Evolutionary conservation across 148 eudicot species (phyloP), one percentile per base, ranked within the genome.

Genomic region (Gaultheria prostrata): DNA sequence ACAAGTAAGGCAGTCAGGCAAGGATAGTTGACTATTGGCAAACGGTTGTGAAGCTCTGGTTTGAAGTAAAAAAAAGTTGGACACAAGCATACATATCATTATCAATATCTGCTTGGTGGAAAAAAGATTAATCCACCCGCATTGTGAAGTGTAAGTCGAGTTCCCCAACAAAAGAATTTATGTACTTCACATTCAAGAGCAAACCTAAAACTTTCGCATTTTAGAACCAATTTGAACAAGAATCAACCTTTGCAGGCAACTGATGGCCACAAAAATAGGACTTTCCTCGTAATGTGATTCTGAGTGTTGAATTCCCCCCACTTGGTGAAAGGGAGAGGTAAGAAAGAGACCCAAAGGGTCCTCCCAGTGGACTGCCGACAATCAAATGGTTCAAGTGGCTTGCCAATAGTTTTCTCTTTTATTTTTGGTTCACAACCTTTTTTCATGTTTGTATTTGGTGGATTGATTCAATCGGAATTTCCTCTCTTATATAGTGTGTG

Each of bases 181-280:
- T 56, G 61, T 70, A 32, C 20, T 70, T 32, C 35, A 32, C 28
- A 32, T 3, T 71, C 46, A 14, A 71, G 24, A 71, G 46, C n/a
- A 18, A 43, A 72, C 48, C 7, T 32, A 32, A 35, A 72, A n/a
- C 39, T 26, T 72, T 72, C 49, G 39, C 12, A 17, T 45, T 75
- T 48, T n/a, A 45, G 30, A 75, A 75, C 46, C 71, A 32, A 45
- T 45, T 74, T 75, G 32, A 50, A 77, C 35, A 5, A 13, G 11
- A 50, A 12, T 28, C 39, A 15, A 18, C 35, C 59, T 48, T 26
- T 28, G 79, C 79, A 77, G 20, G n/a, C 43, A 77, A 35, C 18
- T 77, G 59, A 77, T 24, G n/a, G 39, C 59, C 59, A 48, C 59
- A 77, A 24, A 77, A 77, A 13, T 77, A 49, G 32, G 49, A 77